Base-by-base conservation (phyloP, 352 stramenopile species). In the Phytophthora chlamydospora region DNA sequence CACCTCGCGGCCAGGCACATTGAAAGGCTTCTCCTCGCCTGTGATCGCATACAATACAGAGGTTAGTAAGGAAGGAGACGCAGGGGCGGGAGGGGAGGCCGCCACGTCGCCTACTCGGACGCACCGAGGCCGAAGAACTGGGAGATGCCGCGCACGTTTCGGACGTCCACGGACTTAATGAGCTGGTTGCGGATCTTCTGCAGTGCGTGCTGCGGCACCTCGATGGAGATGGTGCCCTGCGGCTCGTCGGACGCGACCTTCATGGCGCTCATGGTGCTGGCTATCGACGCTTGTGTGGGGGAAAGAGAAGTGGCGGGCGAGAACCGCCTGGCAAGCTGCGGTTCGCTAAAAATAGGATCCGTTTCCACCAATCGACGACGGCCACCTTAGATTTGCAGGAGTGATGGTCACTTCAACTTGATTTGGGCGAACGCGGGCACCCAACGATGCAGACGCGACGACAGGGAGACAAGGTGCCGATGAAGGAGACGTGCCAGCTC, bases 11-110 rank as follows among this genome's bases (percentile, higher is more conserved):
- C 58, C 73, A 21, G 86, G 86, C 11, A 95, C 60, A 54, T 93
- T 91, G 55, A 95, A 95, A 3, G 86, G 84, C 69, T 95, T 95
- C 58, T 89, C 84, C 63, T 95, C 83, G 21, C 86, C 83, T 90
- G 39, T n/a, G 38, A 46, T 56, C 9, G 19, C 39, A 62, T 1
- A 31, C 1, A 8, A 31, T 31, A 21, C 17, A 52, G 9, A 46
- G 24, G 24, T 53, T 45, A 66, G 35, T 31, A 51, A 16, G 16
- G 14, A 41, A 12, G 9, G 24, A 43, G 8, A 27, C 5, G 8
- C 11, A 43, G 14, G 36, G 17, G 48, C 17, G 40, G n/a, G 46
- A 31, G n/a, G 6, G 10, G 10, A 33, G 14, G 31, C 8, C 34
- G 12, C 1, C 36, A 41, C 6, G 35, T 27, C 24, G 24, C 24